phyloP scores from a whole-genome alignment of 495 filamentous ascomycete genomes.

The Penicillium subrubescens region DNA sequence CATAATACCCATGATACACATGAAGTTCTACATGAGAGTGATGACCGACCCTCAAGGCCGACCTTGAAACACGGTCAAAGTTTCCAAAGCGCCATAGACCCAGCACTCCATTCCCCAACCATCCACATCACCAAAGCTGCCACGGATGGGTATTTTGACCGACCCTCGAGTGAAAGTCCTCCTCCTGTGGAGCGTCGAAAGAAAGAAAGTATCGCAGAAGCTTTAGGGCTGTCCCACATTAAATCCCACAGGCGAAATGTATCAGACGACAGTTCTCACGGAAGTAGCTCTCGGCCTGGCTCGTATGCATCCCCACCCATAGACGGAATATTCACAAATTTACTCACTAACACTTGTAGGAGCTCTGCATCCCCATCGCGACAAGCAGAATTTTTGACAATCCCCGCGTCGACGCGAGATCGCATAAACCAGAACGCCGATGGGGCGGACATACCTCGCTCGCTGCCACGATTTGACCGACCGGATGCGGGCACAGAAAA shows the following conservation, averaged over 20 bases:
- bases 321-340: not conserved
- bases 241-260: slow-evolving; percentile 18
- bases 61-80: slow-evolving; percentile 30
- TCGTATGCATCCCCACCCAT: slow-evolving; percentile 20
- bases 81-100: slow-evolving; percentile 14
- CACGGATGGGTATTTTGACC: slow-evolving; percentile 28
- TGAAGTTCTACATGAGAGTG: slow-evolving; percentile 4
- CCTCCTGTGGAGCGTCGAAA: slow-evolving; percentile 13
- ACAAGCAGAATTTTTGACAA: slow-evolving; percentile 28
- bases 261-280: slow-evolving; percentile 24
- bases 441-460: slow-evolving; percentile 31
- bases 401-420: slow-evolving; percentile 31
- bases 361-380: slow-evolving; percentile 24
- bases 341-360: not conserved
- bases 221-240: slow-evolving; percentile 14
- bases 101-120: slow-evolving; percentile 25
- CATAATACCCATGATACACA: slow-evolving; percentile 5
- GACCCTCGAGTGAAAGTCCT: slow-evolving; percentile 24
- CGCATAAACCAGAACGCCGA: slow-evolving; percentile 27
- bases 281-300: slow-evolving; percentile 19
- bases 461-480: slow-evolving; percentile 39
- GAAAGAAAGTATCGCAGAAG: slow-evolving; percentile 12
- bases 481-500: slow-evolving; percentile 47
- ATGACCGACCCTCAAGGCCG: slow-evolving; percentile 22
- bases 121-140: slow-evolving; percentile 39